phyloP scores from a whole-genome alignment of 306 rosid species.

The Malus sylvestris region DNA sequence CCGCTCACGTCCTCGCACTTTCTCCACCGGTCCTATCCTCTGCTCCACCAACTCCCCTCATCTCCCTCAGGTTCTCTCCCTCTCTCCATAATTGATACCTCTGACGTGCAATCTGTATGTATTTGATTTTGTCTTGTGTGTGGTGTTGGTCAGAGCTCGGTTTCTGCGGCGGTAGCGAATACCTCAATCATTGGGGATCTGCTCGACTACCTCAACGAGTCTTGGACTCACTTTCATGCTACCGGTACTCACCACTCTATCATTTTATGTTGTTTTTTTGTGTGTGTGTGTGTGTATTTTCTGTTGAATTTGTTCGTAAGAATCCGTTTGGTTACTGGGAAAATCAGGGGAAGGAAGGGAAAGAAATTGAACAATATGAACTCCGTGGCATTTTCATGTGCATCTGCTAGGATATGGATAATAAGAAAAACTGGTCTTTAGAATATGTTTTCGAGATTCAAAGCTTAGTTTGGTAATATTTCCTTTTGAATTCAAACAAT shows the following conservation, averaged over 20 bases:
- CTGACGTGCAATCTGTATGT: background rate
- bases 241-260: constrained; percentile 40
- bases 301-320: background rate
- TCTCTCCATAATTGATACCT: background rate
- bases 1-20: constrained; percentile 14
- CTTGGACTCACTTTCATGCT: constrained; percentile 98
- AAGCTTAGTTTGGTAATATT: background rate
- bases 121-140: background rate
- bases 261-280: background rate
- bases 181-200: constrained; percentile 63
- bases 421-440: background rate
- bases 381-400: background rate
- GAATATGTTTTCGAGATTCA: background rate
- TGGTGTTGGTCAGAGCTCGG: constrained; percentile 32
- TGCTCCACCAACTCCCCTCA: constrained; percentile 40
- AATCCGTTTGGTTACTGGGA: background rate
- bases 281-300: background rate
- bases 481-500: background rate
- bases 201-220: constrained; percentile 79
- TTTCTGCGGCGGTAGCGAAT: constrained; percentile 24
- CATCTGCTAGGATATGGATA: background rate
- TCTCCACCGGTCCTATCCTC: constrained; percentile 32
- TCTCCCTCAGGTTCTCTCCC: constrained; percentile 27
- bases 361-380: background rate
- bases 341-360: background rate